Base-by-base conservation (phyloP, 2,329 filamentous ascomycete genomes). In the Calonectria pteridis region DNA sequence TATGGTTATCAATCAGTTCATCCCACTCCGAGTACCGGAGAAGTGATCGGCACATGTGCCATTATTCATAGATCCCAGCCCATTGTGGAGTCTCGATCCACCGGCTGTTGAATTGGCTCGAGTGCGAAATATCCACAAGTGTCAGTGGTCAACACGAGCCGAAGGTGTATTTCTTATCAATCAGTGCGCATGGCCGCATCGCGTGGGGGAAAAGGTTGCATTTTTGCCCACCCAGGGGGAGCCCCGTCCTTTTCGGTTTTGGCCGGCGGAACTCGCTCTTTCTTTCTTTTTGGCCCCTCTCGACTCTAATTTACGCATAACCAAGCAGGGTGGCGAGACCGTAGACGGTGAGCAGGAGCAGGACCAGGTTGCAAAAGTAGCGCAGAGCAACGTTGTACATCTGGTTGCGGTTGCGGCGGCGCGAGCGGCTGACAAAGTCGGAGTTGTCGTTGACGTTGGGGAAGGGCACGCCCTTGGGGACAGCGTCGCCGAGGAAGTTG, bases 371-470 rank as follows among this genome's bases (percentile, higher is more conserved):
- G 63, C 77, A 65, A 14, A 79, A 43, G 65, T 79, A 81, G 23
- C 82, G 78, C 0, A 84, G 73, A 10, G 78, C 73, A 18, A 83
- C 81, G 69, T 83, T 84, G 78, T 83, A 81, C 77, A 82, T 81
- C 76, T 84, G 83, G 73, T 81, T 81, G 55, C 79, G 79, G 79
- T 84, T 84, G 40, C 83, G 77, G 33, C 80, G 77, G 40, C 81
- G 79, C 31, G 81, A 83, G 40, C 82, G 81, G 5, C 75, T 71
- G 7, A 85, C 82, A 76, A 85, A 83, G 73, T 82, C 83, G 26
- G 81, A 81, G 75, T 83, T 83, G 75, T 81, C 81, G 76, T 84
- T 84, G 79, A 80, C 80, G 68, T 83, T 82, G 72, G 83, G 83
- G 64, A 90, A 84, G 29, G 80, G 51, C 46, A 73, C 66, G 28